Evolutionary conservation across 2,329 filamentous ascomycete species (phyloP).

Genomic region (Cladosporium austrohemisphaericum): DNA sequence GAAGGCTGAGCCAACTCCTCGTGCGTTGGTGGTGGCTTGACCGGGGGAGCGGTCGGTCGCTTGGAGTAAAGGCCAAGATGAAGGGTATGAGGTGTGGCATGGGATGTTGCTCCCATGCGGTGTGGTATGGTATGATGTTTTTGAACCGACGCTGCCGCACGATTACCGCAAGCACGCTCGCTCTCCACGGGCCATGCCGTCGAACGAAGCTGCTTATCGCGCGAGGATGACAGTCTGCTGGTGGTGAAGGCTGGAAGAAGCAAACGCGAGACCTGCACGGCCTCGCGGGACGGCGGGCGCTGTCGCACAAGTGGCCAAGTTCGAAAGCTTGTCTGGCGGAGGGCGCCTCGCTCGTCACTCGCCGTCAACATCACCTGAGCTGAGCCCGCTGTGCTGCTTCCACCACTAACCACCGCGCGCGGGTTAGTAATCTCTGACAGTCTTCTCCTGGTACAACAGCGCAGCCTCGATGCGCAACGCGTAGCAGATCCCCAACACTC

Average conservation of each 20-base stretch:
- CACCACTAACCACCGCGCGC: background rate
- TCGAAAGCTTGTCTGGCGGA: background rate
- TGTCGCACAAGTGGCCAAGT: too few species aligned
- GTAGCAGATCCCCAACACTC: too few species aligned
- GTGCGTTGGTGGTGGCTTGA: conserved; percentile 2
- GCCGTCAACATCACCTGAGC: background rate
- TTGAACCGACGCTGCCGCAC: background rate
- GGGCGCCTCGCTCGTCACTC: background rate
- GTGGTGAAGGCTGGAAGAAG: too few species aligned
- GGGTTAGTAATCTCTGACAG: background rate
- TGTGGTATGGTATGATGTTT: background rate
- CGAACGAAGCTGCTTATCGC: background rate
- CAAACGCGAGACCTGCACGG: too few species aligned
- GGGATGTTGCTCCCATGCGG: too few species aligned
- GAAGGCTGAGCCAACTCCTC: background rate
- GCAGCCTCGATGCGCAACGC: too few species aligned
- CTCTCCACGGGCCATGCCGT: too few species aligned
- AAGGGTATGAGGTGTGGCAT: background rate
- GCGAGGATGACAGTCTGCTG: too few species aligned
- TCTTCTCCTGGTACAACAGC: background rate
- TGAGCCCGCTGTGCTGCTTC: background rate
- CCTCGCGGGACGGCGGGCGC: too few species aligned
- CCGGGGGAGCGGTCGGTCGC: too few species aligned
- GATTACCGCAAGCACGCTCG: too few species aligned
- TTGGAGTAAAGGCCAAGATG: too few species aligned